These are phyloP conservation scores for Rheum nobile DNA, from an alignment of 148 eudicot species.

Conservation along the genomic window DNA sequence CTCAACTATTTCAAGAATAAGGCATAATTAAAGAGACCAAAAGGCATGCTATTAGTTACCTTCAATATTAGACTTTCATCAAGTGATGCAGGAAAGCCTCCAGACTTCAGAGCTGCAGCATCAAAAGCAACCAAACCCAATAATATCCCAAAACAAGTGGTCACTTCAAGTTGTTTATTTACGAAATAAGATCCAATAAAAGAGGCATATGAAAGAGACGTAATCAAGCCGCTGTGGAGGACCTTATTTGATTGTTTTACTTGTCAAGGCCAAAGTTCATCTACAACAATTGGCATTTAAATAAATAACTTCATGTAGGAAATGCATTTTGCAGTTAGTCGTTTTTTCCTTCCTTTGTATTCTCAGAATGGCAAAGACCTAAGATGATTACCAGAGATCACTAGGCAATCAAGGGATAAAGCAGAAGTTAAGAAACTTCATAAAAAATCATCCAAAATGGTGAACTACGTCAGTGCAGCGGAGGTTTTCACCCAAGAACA, in stretches of 20 bases:
- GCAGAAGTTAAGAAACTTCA: not conserved
- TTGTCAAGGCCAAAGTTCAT: not conserved
- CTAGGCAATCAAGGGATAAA: not conserved
- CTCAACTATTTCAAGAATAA: not conserved
- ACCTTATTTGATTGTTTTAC: not conserved
- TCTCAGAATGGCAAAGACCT: not conserved
- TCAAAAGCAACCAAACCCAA: constrained; percentile 15
- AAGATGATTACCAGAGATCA: not conserved
- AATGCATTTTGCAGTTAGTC: not conserved
- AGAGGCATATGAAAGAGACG: not conserved
- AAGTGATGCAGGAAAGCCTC: constrained; percentile 25
- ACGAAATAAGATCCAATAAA: not conserved
- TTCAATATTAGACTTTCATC: constrained; percentile 44
- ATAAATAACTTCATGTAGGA: too few species aligned
- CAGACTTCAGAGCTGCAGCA: constrained; percentile 41
- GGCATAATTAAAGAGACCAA: not conserved
- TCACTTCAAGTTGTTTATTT: not conserved
- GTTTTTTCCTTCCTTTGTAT: not conserved
- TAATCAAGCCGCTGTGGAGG: not conserved
- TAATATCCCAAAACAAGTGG: not conserved
- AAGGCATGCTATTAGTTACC: constrained; percentile 22
- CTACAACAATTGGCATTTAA: not conserved
- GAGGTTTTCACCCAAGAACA: too few species aligned
- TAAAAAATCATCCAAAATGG: too few species aligned
- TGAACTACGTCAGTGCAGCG: too few species aligned